Percentiles rank a stretch among this genome's conserved stretches.
phyloP scores from a whole-genome alignment of 2,329 filamentous ascomycete species.

The Acrocalymma vagum region DNA sequence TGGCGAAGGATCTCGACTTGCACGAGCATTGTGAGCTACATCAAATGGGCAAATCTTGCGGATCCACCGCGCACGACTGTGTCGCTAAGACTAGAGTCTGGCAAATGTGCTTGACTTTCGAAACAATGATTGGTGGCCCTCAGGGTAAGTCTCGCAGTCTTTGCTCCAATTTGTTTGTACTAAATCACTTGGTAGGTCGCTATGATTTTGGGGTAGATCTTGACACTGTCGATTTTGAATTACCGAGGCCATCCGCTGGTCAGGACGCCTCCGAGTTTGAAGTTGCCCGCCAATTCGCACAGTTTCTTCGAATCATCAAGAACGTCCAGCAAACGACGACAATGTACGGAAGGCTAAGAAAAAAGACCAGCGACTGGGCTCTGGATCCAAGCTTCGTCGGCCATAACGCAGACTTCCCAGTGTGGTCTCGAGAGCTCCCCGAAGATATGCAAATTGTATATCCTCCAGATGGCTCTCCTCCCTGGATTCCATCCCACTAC shows the following conservation, averaged over 20 bases:
- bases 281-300: slow-evolving; percentile 83
- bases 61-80: slow-evolving; percentile 76
- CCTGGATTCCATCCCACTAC: slow-evolving; percentile 87
- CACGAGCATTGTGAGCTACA: slow-evolving; percentile 88
- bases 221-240: slow-evolving; percentile 77
- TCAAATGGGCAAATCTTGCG: slow-evolving; percentile 74
- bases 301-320: slow-evolving; percentile 78
- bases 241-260: slow-evolving; percentile 70
- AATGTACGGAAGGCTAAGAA: slow-evolving; percentile 76
- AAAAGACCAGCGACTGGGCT: slow-evolving; percentile 84
- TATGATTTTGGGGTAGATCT: slow-evolving; percentile 79
- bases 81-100: slow-evolving; percentile 85
- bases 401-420: slow-evolving; percentile 78
- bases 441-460: slow-evolving; percentile 80
- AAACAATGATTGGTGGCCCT: slow-evolving; percentile 91
- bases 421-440: slow-evolving; percentile 81
- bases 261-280: slow-evolving; percentile 79
- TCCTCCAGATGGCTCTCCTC: slow-evolving; percentile 78
- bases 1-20: slow-evolving; percentile 90
- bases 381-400: slow-evolving; percentile 83
- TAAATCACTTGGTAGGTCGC: slow-evolving; percentile 58
- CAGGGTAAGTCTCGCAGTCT: slow-evolving; percentile 69
- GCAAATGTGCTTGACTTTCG: slow-evolving; percentile 86
- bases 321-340: slow-evolving; percentile 81
- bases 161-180: neutral